Base-by-base conservation (phyloP, 495 filamentous ascomycete species). In the Clohesyomyces aquaticus region DNA sequence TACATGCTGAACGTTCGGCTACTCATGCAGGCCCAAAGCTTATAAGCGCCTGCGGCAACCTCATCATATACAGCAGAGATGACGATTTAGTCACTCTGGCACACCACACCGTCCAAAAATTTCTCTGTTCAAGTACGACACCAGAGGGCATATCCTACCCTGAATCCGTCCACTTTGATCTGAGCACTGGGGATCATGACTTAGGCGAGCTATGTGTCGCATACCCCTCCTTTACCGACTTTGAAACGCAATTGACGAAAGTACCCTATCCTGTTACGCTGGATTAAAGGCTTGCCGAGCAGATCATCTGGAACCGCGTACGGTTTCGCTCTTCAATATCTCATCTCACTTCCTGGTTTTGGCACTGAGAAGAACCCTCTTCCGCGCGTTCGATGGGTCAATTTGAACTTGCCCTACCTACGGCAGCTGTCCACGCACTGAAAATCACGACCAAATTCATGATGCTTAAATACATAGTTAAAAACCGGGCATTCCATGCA, bases 81-180 rank as follows among this genome's bases (percentile, higher is more conserved):
- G 62, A 73, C 28, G 25, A 48, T 3, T 62, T 62, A n/a, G 65
- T 73, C 21, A 52, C 28, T 9, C 59, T 71, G 6, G 68, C 71
- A 8, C 71, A 73, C 50, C 59, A 69, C 23, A 71, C 65, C 12
- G 54, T 73, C 47, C 45, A 58, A 28, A 61, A 71, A 38, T 73
- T 64, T 50, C 38, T 73, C 2, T 46, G 27, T 35, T 11, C 14
- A 14, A 22, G 10, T 26, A 11, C 16, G 19, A 22, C 38, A 3
- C 21, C 50, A 46, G 27, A 22, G 27, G 21, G 1, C 10, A 4
- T 6, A 18, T 14, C 1, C 26, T 3, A 18, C 25, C 58, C 3
- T 18, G 10, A 43, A 14, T 43, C 54, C 3, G 16, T 60, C 27
- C 55, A 58, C 12, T 63, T 70, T 42, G 43, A 65, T 29, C 10